Evolutionary conservation across 257 asterid species (phyloP).

Genomic region (Solanum corneliomulleri): DNA sequence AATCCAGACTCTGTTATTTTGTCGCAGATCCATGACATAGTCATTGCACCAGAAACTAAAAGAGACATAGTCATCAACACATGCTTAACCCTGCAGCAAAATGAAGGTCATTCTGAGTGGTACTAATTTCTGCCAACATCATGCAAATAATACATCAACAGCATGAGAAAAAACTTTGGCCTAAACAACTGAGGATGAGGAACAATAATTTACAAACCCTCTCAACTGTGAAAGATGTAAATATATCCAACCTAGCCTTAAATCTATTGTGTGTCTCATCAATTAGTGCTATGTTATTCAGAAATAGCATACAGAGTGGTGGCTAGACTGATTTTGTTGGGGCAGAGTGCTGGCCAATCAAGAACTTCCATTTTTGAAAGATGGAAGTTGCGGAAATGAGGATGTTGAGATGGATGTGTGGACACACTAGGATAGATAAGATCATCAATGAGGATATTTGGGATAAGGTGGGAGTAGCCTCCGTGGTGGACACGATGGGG

Average conservation of each 20-base stretch:
- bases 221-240: neutral
- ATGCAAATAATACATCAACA: neutral
- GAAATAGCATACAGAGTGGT: neutral
- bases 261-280: neutral
- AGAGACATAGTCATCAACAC: constrained; percentile 63
- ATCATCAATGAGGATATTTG: neutral
- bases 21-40: constrained; percentile 90
- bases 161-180: neutral
- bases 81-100: constrained; percentile 65
- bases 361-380: neutral
- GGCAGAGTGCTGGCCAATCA: neutral
- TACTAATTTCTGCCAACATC: neutral
- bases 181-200: neutral
- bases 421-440: neutral
- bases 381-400: neutral
- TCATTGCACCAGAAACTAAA: constrained; percentile 94
- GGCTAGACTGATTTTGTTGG: neutral
- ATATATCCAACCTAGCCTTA: neutral
- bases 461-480: neutral
- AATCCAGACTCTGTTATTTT: constrained; percentile 89
- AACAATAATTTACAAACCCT: neutral
- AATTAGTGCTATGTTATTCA: neutral
- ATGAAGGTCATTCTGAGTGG: neutral
- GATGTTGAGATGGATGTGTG: neutral
- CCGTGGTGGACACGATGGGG: neutral